Evolutionary conservation across 768 basidiomycete species (phyloP), one percentile per base, ranked within the genome.

Genomic region (Tephrocybe rancida): DNA sequence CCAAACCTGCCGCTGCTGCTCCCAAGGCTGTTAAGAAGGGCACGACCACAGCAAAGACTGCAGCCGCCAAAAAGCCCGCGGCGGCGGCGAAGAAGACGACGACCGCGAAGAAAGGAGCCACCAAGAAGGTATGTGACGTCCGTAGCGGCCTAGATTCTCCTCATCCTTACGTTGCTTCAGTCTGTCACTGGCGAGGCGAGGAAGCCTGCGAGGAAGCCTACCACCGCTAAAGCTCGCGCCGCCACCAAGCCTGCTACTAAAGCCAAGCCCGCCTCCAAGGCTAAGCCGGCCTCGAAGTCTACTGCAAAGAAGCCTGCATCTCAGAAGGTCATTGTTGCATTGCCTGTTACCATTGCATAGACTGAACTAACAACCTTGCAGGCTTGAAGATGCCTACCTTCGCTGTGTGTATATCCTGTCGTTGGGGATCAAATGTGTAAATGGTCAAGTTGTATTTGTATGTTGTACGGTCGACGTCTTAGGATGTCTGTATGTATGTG

Each of bases 101-200:
- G 3, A 52, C 76, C 21, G 68, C 73, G 34, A 79, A 74, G 68
- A 77, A 78, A 51, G 81, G 77, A 41, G 46, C 72, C 3, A 79
- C 76, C 7, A 88, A 88, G 80, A 88, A 86, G 80, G 87, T 85
- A 39, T 32, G 16, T 59, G 56, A 0, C 19, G 16, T 14, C 27
- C 16, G 22, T 43, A 0, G 18, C 0, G 5, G n/a, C 44, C 6
- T 34, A 24, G 11, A 21, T n/a, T 18, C 41, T 32, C 5, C 26
- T 46, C 44, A 47, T 37, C 27, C 26, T 39, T 8, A 21, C 27
- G 13, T 4, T 32, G 8, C 29, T 41, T 16, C 50, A 77, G 76
- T 58, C 75, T 41, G 65, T 74, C 21, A 73, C 62, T n/a, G 74
- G 73, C 25, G 72, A 71, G 37, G 54, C 67, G 9, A 76, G 76